Evolutionary conservation across 148 eudicot genomes (phyloP).

Genomic region (Nepenthes gracilis): DNA sequence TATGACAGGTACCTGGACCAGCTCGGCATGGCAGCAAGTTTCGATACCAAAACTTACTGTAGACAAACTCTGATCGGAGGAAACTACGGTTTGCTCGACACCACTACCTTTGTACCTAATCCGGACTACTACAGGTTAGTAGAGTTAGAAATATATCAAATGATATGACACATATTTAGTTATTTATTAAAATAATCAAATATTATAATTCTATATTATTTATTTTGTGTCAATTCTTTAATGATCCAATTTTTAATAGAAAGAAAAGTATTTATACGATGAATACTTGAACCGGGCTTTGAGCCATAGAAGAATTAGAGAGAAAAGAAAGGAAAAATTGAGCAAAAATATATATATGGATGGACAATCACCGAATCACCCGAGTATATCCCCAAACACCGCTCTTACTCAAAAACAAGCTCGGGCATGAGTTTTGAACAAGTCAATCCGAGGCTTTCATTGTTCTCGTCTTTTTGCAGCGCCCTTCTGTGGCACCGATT

Average conservation of each 20-base stretch:
- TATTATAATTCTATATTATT: background rate
- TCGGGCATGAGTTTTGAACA: too few species aligned
- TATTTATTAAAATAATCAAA: too few species aligned
- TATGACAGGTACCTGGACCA: constrained; percentile 77
- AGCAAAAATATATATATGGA: too few species aligned
- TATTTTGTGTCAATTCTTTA: background rate
- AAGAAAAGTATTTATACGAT: background rate
- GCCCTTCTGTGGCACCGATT: constrained; percentile 89
- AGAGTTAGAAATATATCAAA: background rate
- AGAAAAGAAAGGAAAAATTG: too few species aligned
- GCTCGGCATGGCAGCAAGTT: constrained; percentile 60
- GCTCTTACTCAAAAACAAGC: too few species aligned
- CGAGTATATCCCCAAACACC: too few species aligned
- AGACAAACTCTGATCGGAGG: constrained; percentile 83
- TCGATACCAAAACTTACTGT: constrained; percentile 72
- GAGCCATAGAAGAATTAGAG: too few species aligned
- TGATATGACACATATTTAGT: too few species aligned
- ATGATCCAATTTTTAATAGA: background rate
- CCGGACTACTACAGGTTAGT: constrained; percentile 90
- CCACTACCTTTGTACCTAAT: constrained; percentile 72
- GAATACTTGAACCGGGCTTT: too few species aligned
- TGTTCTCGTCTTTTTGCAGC: constrained; percentile 21
- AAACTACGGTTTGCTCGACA: constrained; percentile 83
- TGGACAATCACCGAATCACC: too few species aligned
- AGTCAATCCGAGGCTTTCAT: too few species aligned